Evolutionary conservation across 225 moss, liverwort and hornwort species (phyloP).

Genomic region (Physcomitrellopsis africana): DNA sequence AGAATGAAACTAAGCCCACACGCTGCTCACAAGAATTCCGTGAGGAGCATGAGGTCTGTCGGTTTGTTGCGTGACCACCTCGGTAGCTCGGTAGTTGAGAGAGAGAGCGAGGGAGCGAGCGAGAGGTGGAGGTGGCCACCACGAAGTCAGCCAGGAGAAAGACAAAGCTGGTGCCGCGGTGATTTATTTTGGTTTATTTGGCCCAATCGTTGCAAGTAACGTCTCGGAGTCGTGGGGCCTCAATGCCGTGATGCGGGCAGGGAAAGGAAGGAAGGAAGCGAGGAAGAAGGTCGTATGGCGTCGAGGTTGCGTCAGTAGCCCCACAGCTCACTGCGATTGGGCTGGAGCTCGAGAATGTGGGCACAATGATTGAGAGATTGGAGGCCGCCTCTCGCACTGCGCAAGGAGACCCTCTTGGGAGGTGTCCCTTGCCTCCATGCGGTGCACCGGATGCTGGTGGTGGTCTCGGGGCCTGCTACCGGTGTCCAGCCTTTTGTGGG

Average conservation of each 20-base stretch:
- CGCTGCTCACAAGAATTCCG: no score
- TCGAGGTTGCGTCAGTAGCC: neutral
- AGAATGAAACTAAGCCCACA: no score
- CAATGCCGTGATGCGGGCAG: constrained; percentile 30
- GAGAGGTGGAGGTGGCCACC: neutral
- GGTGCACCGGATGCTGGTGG: neutral
- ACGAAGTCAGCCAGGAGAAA: constrained; percentile 26
- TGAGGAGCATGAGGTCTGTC: neutral
- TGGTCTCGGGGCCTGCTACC: neutral
- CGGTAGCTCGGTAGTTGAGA: neutral
- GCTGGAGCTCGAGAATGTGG: neutral
- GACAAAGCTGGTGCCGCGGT: neutral
- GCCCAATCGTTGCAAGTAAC: constrained; percentile 22
- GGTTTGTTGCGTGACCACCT: neutral
- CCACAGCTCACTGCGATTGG: neutral
- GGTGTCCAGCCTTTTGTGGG: constrained; percentile 15
- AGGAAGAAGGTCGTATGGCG: neutral
- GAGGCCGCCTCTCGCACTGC: neutral
- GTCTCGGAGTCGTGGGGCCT: constrained; percentile 1
- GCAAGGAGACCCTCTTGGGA: neutral
- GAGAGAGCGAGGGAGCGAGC: neutral
- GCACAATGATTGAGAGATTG: neutral
- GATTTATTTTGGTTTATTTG: no score
- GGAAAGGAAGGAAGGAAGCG: neutral
- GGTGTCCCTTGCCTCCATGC: neutral